Evolutionary conservation across 805 yeast genomes (phyloP).

Genomic region (Vanderwaltozyma yarrowii): DNA sequence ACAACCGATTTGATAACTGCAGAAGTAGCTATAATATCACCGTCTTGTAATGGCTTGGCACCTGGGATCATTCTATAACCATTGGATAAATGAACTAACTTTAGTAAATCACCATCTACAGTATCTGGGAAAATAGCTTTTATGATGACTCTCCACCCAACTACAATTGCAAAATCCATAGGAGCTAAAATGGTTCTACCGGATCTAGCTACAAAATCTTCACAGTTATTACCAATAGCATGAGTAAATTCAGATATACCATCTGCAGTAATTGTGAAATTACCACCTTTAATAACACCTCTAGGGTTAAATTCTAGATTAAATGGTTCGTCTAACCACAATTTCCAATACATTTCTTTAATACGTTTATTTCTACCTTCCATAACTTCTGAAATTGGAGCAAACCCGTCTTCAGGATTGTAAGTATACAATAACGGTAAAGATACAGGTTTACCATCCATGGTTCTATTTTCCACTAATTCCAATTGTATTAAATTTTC

Average conservation of each 20-base stretch:
- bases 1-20: slow-evolving; percentile 84
- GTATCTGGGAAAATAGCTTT: slow-evolving; percentile 95
- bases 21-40: slow-evolving; percentile 70
- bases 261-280: slow-evolving; percentile 57
- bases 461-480: slow-evolving; percentile 82
- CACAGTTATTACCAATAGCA: slow-evolving; percentile 95
- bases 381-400: slow-evolving; percentile 87
- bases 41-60: slow-evolving; percentile 79
- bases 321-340: slow-evolving; percentile 78
- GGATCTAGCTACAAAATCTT: slow-evolving; percentile 84
- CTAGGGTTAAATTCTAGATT: slow-evolving; percentile 57
- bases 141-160: slow-evolving; percentile 97
- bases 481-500: slow-evolving; percentile 51
- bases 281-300: slow-evolving; percentile 60
- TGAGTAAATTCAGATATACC: slow-evolving; percentile 88
- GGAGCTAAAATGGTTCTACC: slow-evolving; percentile 86
- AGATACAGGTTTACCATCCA: slow-evolving; percentile 61
- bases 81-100: slow-evolving; percentile 88
- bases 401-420: slow-evolving; percentile 82
- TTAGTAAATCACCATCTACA: slow-evolving; percentile 93
- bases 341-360: slow-evolving; percentile 92
- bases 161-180: slow-evolving; percentile 97
- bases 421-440: slow-evolving; percentile 71
- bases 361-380: slow-evolving; percentile 86
- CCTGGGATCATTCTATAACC: slow-evolving; percentile 91